phyloP scores from a whole-genome alignment of 768 basidiomycete species.

The Boletellus emodensis region DNA sequence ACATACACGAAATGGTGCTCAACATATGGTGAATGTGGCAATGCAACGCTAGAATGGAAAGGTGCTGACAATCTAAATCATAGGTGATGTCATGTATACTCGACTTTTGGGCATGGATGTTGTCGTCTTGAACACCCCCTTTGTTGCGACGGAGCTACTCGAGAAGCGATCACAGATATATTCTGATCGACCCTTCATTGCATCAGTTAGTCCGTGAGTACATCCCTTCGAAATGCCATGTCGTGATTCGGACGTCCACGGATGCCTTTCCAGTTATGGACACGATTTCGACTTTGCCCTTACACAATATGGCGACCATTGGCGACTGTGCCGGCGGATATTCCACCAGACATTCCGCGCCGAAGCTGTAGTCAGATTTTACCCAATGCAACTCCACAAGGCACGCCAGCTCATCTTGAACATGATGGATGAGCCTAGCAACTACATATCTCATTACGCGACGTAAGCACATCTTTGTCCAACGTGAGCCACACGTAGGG shows the following conservation, averaged over 20 bases:
- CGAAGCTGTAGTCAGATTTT: slow-evolving; percentile 2
- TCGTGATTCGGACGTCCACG: not conserved
- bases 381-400: slow-evolving; percentile 6
- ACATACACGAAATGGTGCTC: slow-evolving; percentile 18
- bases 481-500: not conserved
- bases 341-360: slow-evolving; percentile 13
- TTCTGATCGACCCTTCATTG: slow-evolving; percentile 44
- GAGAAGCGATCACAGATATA: slow-evolving; percentile 45
- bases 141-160: slow-evolving; percentile 42
- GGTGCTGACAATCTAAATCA: not conserved
- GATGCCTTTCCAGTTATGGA: slow-evolving; percentile 12
- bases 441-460: slow-evolving; percentile 7
- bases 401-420: slow-evolving; percentile 5
- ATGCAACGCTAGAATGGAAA: not conserved
- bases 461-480: slow-evolving; percentile 5
- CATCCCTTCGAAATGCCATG: not conserved
- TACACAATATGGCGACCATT: slow-evolving; percentile 10
- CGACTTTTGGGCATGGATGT: slow-evolving; percentile 43
- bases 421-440: slow-evolving; percentile 2
- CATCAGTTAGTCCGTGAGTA: slow-evolving; percentile 15
- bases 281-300: slow-evolving; percentile 9
- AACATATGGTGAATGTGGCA: slow-evolving; percentile 12
- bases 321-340: slow-evolving; percentile 12
- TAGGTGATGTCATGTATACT: slow-evolving; percentile 47
- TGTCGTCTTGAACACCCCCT: slow-evolving; percentile 43